Evolutionary conservation across 108 stramenopile genomes (phyloP).

Genomic region (Asterionellopsis glacialis): DNA sequence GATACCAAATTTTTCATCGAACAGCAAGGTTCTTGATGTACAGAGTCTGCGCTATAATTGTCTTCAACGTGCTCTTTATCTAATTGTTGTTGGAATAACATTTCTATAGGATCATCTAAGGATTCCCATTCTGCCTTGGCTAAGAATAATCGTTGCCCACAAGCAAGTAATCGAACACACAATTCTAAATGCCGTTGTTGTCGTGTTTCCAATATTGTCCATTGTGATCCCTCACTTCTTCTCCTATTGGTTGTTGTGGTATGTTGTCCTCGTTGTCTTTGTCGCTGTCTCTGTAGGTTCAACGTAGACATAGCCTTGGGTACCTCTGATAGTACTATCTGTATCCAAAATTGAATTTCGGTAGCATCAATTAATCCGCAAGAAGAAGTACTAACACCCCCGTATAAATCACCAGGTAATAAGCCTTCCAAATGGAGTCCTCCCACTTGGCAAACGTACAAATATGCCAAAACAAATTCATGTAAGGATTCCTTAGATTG

Average conservation of each 20-base stretch:
- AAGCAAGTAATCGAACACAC: slow-evolving; percentile 49
- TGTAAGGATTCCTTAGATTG: slow-evolving; percentile 45
- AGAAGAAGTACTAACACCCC: slow-evolving; percentile 20
- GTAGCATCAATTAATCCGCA: neutral
- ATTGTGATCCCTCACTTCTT: slow-evolving; percentile 10
- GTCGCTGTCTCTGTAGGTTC: neutral
- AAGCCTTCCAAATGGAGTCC: slow-evolving; percentile 27
- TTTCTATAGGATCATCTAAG: slow-evolving; percentile 11
- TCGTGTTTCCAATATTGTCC: slow-evolving; percentile 29
- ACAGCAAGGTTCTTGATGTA: slow-evolving; percentile 27
- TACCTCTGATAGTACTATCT: neutral
- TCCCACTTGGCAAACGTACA: slow-evolving; percentile 40
- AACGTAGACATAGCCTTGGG: slow-evolving; percentile 14
- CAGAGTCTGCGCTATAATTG: neutral
- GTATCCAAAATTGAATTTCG: too few species aligned
- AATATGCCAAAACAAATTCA: slow-evolving; percentile 48
- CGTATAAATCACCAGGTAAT: slow-evolving; percentile 27
- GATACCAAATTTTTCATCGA: neutral
- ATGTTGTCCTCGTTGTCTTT: slow-evolving; percentile 26
- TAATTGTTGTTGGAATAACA: too few species aligned
- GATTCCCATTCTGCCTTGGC: slow-evolving; percentile 37
- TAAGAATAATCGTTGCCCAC: slow-evolving; percentile 57
- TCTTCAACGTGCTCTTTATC: too few species aligned
- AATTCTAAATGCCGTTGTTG: slow-evolving; percentile 69
- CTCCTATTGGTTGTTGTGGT: slow-evolving; percentile 18